phyloP scores from a whole-genome alignment of 345 rosid genomes.

The Pugionium cornutum region DNA sequence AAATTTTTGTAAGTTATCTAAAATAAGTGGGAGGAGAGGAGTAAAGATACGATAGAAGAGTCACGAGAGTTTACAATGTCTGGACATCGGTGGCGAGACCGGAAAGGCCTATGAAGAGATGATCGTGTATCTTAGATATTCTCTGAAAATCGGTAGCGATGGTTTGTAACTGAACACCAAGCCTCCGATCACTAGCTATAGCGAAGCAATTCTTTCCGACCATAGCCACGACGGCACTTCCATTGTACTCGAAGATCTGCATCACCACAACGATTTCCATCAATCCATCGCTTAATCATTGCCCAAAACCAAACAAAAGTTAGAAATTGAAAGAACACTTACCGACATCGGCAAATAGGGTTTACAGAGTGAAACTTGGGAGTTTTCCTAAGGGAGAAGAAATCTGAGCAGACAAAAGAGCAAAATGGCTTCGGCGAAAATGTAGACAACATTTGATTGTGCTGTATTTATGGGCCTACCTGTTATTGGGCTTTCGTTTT shows the following conservation, averaged over 20 bases:
- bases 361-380: constrained; percentile 10
- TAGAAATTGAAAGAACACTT: constrained; percentile 33
- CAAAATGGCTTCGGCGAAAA: constrained; percentile 42
- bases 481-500: constrained; percentile 3
- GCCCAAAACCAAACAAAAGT: neutral
- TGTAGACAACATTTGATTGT: constrained; percentile 15
- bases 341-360: constrained; percentile 54
- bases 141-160: constrained; percentile 91
- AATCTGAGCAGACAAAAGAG: constrained; percentile 26
- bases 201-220: constrained; percentile 98
- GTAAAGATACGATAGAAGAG: neutral
- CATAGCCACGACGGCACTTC: constrained; percentile 95
- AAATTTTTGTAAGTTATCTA: neutral
- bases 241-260: constrained; percentile 96
- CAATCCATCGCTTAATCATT: neutral
- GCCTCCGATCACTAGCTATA: constrained; percentile 90
- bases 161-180: constrained; percentile 90
- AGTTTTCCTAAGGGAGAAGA: constrained; percentile 36
- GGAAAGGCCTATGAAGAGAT: constrained; percentile 78
- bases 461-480: constrained; percentile 28
- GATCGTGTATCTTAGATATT: constrained; percentile 76
- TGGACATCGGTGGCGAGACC: constrained; percentile 93
- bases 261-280: constrained; percentile 4
- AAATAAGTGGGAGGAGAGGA: neutral
- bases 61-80: constrained; percentile 53